Percentiles rank a stretch among this genome's conserved stretches.
Conservation (phyloP, 805 yeast species). For the Hanseniaspora hatyaiensis region DNA sequence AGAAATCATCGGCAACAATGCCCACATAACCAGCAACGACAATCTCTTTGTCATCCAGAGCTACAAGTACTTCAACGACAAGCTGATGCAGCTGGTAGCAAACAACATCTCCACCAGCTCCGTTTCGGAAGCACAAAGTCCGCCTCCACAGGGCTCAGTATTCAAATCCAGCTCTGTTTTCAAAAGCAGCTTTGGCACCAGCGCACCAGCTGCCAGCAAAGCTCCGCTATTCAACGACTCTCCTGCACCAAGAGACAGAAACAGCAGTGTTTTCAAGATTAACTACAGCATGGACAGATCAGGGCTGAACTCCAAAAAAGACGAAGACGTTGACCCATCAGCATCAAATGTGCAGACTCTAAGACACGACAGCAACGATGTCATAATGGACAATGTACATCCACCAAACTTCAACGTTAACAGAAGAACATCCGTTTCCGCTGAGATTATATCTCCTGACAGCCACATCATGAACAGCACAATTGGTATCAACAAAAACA, state of each 20-base stretch:
- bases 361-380: conserved; percentile 6
- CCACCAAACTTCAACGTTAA: conserved; percentile 61
- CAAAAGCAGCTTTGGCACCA: not conserved
- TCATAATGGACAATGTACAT: conserved; percentile 23
- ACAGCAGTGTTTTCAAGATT: conserved; percentile 13
- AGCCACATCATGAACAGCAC: conserved; percentile 59
- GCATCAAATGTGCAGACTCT: not conserved
- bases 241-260: conserved; percentile 1
- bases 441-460: conserved; percentile 74
- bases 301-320: not conserved
- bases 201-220: too few species aligned
- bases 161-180: too few species aligned
- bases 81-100: conserved; percentile 3
- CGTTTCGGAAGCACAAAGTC: not conserved
- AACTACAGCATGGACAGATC: conserved; percentile 12
- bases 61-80: conserved; percentile 14
- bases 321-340: conserved; percentile 14
- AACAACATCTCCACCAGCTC: conserved; percentile 2
- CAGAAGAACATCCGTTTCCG: conserved; percentile 82
- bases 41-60: conserved; percentile 14
- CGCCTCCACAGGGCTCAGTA: too few species aligned
- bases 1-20: conserved; percentile 9
- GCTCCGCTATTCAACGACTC: too few species aligned
- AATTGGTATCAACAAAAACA: conserved; percentile 25
- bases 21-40: conserved; percentile 9